These are phyloP conservation scores for Coemansia sp. DNA, from an alignment of 192 early-diverging fungal genomes.

Conservation along the genomic window DNA sequence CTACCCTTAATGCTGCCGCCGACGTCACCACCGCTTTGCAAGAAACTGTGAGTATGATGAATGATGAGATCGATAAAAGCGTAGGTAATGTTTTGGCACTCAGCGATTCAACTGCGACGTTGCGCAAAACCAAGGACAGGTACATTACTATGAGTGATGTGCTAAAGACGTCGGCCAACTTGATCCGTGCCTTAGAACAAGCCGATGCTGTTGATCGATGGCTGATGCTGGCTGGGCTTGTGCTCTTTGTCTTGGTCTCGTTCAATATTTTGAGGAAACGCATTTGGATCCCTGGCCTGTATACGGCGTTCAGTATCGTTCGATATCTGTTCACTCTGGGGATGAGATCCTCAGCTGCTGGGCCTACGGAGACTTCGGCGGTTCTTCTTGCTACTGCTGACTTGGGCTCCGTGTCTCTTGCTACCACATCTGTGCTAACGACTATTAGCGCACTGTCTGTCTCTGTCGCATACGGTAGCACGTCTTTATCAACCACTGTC, in stretches of 20 bases:
- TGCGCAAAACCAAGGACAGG: slow-evolving; percentile 31
- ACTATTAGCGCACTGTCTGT: neutral
- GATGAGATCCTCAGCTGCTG: neutral
- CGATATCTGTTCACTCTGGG: slow-evolving; percentile 19
- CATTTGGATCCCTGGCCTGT: slow-evolving; percentile 51
- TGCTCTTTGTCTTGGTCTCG: slow-evolving; percentile 38
- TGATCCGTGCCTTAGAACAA: slow-evolving; percentile 42
- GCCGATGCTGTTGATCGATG: slow-evolving; percentile 48
- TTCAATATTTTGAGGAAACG: slow-evolving; percentile 53
- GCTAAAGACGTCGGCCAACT: slow-evolving; percentile 30
- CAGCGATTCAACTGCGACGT: slow-evolving; percentile 34
- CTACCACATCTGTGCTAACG: neutral
- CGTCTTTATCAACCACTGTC: neutral
- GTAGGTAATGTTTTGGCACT: slow-evolving; percentile 35
- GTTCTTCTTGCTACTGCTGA: neutral
- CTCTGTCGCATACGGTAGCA: neutral
- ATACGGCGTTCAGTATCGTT: slow-evolving; percentile 21
- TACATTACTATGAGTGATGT: slow-evolving; percentile 41
- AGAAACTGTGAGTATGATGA: slow-evolving; percentile 55
- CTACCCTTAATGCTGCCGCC: slow-evolving; percentile 34
- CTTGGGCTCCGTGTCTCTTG: neutral
- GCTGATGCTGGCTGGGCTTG: slow-evolving; percentile 47
- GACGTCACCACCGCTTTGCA: slow-evolving; percentile 50
- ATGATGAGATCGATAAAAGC: slow-evolving; percentile 54
- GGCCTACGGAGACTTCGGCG: neutral